Evolutionary conservation across 441 rosid genomes (phyloP), one percentile per base, ranked within the genome.

Genomic region (Adansonia grandidieri): DNA sequence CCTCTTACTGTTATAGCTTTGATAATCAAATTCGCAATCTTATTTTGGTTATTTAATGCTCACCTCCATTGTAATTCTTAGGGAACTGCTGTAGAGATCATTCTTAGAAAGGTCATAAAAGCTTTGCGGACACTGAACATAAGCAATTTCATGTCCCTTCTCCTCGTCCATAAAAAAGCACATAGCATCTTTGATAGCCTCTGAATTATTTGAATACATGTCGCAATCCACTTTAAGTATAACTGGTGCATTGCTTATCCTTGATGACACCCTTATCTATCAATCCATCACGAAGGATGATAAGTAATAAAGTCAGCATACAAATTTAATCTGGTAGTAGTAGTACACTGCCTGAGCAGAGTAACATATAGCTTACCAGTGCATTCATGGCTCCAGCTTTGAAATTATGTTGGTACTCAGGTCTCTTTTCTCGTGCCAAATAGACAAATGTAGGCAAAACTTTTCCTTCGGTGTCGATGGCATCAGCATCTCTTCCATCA

Each of bases 311-410:
- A 14, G 57, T 14, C 17, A 60, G 1, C 20, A n/a, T 2, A 57
- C 24, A 7, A 57, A 6, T 57, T 7, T 57, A 54, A 57, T 57
- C 14, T 67, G 68, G 83, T 47, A 47, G 51, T 51, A 13, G 56
- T 4, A 53, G 19, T 56, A 56, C 6, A n/a, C 9, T 56, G 17
- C 58, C 17, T 5, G 58, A 54, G 19, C 22, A 56, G 9, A 56
- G 61, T n/a, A n/a, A 56, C 17, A n/a, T n/a, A 56, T n/a, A 17
- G 22, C 56, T 47, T 85, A 92, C 97, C 89, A 93, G 77, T 14
- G 93, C 89, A 78, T 91, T 93, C 92, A 92, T 86, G 9, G 97
- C 81, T 78, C 98, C 98, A 24, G 97, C 97, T 78, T 93, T 93
- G 86, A 89, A 93, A 72, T 93, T 83, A 77, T 92, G 95, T 80